phyloP scores from a whole-genome alignment of 2,329 filamentous ascomycete species.

The Colletotrichum endophyticum region DNA sequence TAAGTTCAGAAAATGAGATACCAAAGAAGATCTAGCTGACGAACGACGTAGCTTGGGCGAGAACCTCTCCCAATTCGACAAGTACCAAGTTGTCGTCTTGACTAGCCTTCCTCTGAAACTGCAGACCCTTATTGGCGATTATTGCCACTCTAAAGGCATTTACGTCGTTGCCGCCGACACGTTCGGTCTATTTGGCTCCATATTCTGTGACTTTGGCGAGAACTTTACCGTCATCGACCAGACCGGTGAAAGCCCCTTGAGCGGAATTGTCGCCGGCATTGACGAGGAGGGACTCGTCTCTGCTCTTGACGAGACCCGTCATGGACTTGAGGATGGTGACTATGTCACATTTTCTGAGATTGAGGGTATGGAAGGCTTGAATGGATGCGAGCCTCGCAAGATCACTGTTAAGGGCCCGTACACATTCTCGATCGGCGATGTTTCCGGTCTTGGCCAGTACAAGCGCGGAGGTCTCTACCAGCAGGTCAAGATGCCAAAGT shows the following conservation, averaged over 20 bases:
- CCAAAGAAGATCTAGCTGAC: background rate
- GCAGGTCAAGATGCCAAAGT: slow-evolving; percentile 98
- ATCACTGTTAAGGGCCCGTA: slow-evolving; percentile 95
- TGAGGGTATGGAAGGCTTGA: slow-evolving; percentile 89
- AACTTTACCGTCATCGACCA: slow-evolving; percentile 90
- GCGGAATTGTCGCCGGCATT: slow-evolving; percentile 88
- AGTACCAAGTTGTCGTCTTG: slow-evolving; percentile 91
- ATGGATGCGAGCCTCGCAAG: slow-evolving; percentile 83
- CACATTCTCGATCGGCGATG: slow-evolving; percentile 95
- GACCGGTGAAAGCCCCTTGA: slow-evolving; percentile 86
- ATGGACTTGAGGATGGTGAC: slow-evolving; percentile 95
- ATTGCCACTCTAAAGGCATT: slow-evolving; percentile 92
- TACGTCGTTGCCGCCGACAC: slow-evolving; percentile 88
- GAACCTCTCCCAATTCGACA: slow-evolving; percentile 82
- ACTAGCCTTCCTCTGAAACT: slow-evolving; percentile 82
- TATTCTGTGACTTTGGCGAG: slow-evolving; percentile 97
- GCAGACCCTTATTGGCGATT: slow-evolving; percentile 86
- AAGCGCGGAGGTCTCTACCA: slow-evolving; percentile 87
- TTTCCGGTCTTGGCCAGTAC: slow-evolving; percentile 86
- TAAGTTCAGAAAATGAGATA: slow-evolving; percentile 32
- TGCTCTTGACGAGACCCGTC: slow-evolving; percentile 90
- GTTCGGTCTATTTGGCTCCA: slow-evolving; percentile 90
- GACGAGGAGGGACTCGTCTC: slow-evolving; percentile 91
- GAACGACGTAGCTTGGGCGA: slow-evolving; percentile 65
- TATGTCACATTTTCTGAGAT: slow-evolving; percentile 94